phyloP scores from a whole-genome alignment of 225 moss, liverwort and hornwort species.

The Pleurozium schreberi region DNA sequence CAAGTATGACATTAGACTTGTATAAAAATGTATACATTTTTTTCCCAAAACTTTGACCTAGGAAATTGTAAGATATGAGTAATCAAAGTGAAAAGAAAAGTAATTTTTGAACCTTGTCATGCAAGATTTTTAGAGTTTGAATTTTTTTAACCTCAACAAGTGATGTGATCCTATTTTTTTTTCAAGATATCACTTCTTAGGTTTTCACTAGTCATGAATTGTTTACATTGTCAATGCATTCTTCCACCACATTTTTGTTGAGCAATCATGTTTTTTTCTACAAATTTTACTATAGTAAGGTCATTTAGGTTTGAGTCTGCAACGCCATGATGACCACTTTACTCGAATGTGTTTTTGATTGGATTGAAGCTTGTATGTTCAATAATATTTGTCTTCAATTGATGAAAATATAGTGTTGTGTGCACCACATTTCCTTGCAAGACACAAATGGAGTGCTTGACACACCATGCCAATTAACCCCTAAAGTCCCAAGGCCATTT shows the following conservation, averaged over 20 bases:
- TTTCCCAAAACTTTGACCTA: background rate
- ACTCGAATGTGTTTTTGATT: background rate
- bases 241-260: background rate
- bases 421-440: background rate
- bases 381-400: background rate
- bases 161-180: background rate
- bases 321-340: background rate
- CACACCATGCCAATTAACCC: too few relatives aligned
- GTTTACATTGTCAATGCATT: background rate
- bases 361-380: background rate
- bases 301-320: background rate
- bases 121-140: background rate
- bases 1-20: background rate
- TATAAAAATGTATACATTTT: background rate
- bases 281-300: background rate
- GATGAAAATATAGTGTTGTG: too few relatives aligned
- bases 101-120: background rate
- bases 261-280: background rate
- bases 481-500: too few relatives aligned
- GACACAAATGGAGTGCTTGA: too few relatives aligned
- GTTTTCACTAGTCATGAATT: accelerated
- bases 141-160: background rate
- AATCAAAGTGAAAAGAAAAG: background rate
- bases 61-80: too few relatives aligned
- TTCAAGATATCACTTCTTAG: background rate